phyloP scores from a whole-genome alignment of 2,329 filamentous ascomycete genomes.

The Mariannaea elegans region DNA sequence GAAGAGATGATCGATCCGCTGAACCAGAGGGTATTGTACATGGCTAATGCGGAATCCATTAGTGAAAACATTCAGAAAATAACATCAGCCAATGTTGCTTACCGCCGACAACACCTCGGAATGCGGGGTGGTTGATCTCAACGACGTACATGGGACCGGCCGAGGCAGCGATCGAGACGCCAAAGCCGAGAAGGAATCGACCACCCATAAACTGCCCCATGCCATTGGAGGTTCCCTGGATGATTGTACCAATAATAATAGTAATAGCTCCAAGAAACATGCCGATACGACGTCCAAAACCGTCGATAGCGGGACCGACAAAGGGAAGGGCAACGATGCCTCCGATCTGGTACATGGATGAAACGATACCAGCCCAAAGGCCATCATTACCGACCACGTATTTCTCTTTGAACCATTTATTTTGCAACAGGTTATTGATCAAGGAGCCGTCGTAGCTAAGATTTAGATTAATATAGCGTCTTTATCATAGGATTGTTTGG shows the following conservation, averaged over 20 bases:
- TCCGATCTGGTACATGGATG: slow-evolving; percentile 62
- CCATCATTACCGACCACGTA: slow-evolving; percentile 54
- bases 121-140: slow-evolving; percentile 57
- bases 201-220: slow-evolving; percentile 60
- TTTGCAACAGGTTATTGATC: slow-evolving; percentile 55
- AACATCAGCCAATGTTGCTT: slow-evolving; percentile 6
- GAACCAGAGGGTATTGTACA: slow-evolving; percentile 57
- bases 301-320: slow-evolving; percentile 57
- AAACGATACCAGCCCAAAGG: slow-evolving; percentile 59
- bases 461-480: too few relatives aligned
- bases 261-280: slow-evolving; percentile 48
- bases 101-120: slow-evolving; percentile 52
- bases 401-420: slow-evolving; percentile 50
- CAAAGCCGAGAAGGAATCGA: slow-evolving; percentile 67
- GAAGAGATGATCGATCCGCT: slow-evolving; percentile 60
- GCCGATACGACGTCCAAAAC: slow-evolving; percentile 54
- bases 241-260: slow-evolving; percentile 55
- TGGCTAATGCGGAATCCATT: slow-evolving; percentile 14
- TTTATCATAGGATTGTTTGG: too few relatives aligned
- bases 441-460: slow-evolving; percentile 19
- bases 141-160: slow-evolving; percentile 58
- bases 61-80: neutral
- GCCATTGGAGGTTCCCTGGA: slow-evolving; percentile 53
- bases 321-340: slow-evolving; percentile 56
- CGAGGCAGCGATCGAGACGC: slow-evolving; percentile 54